These are phyloP conservation scores for Diaporthe citriasiana DNA, from an alignment of 2,329 filamentous ascomycete genomes.

Conservation along the genomic window DNA sequence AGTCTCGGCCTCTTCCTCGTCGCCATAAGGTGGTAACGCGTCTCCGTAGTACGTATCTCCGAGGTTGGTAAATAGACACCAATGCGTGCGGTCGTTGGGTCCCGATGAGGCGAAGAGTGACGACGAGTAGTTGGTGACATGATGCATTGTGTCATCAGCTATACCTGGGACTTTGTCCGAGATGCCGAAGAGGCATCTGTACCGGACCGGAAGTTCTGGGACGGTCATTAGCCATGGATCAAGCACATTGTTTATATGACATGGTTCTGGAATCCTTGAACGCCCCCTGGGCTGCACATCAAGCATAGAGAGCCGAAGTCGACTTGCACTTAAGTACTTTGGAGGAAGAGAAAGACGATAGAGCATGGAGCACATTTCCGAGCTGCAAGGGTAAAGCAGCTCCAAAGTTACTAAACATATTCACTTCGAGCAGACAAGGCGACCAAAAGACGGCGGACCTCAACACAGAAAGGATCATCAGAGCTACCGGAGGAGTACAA, in stretches of 20 bases:
- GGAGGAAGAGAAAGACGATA: too few relatives aligned
- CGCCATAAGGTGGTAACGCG: constrained; percentile 41
- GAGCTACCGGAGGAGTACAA: neutral
- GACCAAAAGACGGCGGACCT: too few relatives aligned
- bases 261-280: neutral
- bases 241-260: neutral
- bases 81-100: constrained; percentile 43
- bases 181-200: constrained; percentile 45
- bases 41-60: constrained; percentile 36
- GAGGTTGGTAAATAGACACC: constrained; percentile 43
- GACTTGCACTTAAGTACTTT: neutral
- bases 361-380: neutral
- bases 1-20: constrained; percentile 40
- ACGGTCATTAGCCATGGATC: neutral
- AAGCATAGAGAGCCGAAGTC: neutral
- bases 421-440: neutral
- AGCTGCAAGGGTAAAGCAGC: neutral
- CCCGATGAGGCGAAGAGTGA: constrained; percentile 39
- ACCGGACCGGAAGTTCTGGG: constrained; percentile 13
- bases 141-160: constrained; percentile 25
- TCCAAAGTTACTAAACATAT: neutral
- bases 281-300: neutral
- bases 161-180: constrained; percentile 38
- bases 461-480: neutral
- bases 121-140: constrained; percentile 28